phyloP scores from a whole-genome alignment of 1,284 basidiomycete species.

The Ustilago trichophora region DNA sequence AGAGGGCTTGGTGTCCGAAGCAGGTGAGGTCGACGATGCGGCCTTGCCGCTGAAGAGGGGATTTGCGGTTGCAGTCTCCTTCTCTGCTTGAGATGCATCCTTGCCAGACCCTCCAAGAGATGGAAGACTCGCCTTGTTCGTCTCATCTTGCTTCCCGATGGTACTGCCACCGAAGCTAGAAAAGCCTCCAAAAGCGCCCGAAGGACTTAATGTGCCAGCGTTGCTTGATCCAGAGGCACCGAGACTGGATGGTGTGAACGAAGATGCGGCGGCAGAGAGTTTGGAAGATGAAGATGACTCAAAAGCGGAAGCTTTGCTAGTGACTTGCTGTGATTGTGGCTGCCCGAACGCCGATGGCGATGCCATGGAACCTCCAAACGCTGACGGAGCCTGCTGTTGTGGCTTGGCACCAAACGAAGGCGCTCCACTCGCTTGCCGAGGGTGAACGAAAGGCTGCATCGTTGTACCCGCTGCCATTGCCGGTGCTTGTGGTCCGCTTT shows the following conservation, averaged over 20 bases:
- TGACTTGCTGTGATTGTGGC: conserved; percentile 4
- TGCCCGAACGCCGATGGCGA: conserved; percentile 11
- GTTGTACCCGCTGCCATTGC: not conserved
- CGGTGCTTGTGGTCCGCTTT: not conserved
- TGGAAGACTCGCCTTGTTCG: not conserved
- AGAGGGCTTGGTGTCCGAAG: not conserved
- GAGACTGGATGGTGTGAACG: conserved; percentile 16
- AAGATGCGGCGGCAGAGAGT: conserved; percentile 19
- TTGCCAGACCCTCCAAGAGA: conserved; percentile 14
- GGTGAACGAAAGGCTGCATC: not conserved
- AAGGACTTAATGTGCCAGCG: not conserved
- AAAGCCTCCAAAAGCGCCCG: conserved; percentile 7
- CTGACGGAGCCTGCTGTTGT: not conserved
- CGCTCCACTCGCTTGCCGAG: not conserved
- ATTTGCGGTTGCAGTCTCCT: not conserved
- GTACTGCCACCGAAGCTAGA: not conserved
- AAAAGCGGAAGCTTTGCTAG: conserved; percentile 5
- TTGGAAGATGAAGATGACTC: conserved; percentile 9
- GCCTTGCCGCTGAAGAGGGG: conserved; percentile 9
- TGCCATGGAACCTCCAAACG: not conserved
- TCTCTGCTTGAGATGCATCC: not conserved
- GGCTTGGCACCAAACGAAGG: conserved; percentile 7
- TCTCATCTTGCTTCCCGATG: not conserved
- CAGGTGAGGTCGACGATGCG: not conserved
- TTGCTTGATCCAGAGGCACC: not conserved